Percentiles rank a stretch among this genome's conserved stretches.
Conservation (phyloP, 805 yeast genomes). For the Schizosaccharomyces lindneri region DNA sequence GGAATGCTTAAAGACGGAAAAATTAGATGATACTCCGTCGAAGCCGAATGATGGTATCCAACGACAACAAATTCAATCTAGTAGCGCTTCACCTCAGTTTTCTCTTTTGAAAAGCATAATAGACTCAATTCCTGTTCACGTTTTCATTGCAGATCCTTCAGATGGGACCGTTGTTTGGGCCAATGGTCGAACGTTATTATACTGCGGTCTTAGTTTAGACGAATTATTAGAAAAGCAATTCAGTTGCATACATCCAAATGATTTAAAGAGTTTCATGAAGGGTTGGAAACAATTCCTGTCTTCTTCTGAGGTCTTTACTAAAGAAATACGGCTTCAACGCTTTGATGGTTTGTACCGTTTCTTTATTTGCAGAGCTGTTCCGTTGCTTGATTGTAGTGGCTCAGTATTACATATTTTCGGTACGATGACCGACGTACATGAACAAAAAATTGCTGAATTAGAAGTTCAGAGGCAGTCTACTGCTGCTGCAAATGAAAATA, state of each 20-base stretch:
- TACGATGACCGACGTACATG: slow-evolving; percentile 15
- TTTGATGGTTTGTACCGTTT: slow-evolving; percentile 14
- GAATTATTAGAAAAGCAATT: slow-evolving; percentile 6
- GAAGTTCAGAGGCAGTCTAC: slow-evolving; percentile 11
- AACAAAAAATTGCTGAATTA: slow-evolving; percentile 12
- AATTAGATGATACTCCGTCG: no score
- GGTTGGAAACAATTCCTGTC: slow-evolving; percentile 11
- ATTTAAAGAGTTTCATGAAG: slow-evolving; percentile 8
- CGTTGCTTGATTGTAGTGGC: slow-evolving; percentile 12
- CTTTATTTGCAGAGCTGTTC: slow-evolving; percentile 12
- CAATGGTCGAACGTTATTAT: slow-evolving; percentile 13
- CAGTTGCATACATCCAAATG: slow-evolving; percentile 12
- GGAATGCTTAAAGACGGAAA: no score
- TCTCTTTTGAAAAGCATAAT: slow-evolving; percentile 11
- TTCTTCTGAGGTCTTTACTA: slow-evolving; percentile 12
- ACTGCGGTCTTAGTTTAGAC: slow-evolving; percentile 11
- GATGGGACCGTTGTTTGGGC: slow-evolving; percentile 14
- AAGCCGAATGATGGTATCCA: no score
- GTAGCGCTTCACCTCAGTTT: slow-evolving; percentile 7
- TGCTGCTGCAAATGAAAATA: slow-evolving; percentile 13
- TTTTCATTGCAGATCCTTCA: slow-evolving; percentile 13
- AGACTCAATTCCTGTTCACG: slow-evolving; percentile 15
- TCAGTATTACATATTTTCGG: slow-evolving; percentile 14
- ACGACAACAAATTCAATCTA: no score
- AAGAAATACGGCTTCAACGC: slow-evolving; percentile 12